Evolutionary conservation across 805 yeast genomes (phyloP), one percentile per base, ranked within the genome.

Genomic region (Candida chauliodis): DNA sequence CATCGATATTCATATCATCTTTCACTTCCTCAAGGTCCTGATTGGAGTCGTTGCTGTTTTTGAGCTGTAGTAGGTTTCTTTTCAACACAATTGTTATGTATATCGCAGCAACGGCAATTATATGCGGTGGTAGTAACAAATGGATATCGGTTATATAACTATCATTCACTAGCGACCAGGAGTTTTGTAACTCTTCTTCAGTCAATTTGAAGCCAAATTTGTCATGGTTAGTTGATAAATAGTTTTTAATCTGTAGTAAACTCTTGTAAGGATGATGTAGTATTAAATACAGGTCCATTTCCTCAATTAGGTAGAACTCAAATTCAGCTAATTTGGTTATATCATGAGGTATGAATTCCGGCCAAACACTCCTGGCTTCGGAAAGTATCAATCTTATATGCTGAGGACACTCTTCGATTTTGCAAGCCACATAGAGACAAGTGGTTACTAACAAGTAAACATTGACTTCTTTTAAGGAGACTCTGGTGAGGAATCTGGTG

Each of bases 331-430:
- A 69, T 52, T 86, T 87, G 20, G 95, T 83, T 13, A 89, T 78
- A 56, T 91, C 98, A 42, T 84, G 88, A 0, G 97, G 95, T 25
- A 91, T 82, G 51, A 81, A 87, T 52, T 90, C 96, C 0, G 98
- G 97, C 98, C 98, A 91, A 27, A 88, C 63, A 26, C 82, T 82
- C 37, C 96, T 65, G 2, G 97, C 93, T 55, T 91, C 98, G 14
- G 80, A 72, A 16, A 87, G 76, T 8, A 93, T 73, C 1, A 90
- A 77, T 39, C 96, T 65, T 8, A 93, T 88, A 55, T 93, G 97
- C 53, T 85, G 95, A 1, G 99, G 98, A 49, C 87, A 83, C 59
- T 93, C 99, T 58, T 93, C 98, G 23, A 89, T 84, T 56, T 93
- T 91, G 63, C 96, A 84, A 0, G 97, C 90, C 21, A 93, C 71